Conservation (phyloP, 352 stramenopile species). For the Phytophthora litchii region DNA sequence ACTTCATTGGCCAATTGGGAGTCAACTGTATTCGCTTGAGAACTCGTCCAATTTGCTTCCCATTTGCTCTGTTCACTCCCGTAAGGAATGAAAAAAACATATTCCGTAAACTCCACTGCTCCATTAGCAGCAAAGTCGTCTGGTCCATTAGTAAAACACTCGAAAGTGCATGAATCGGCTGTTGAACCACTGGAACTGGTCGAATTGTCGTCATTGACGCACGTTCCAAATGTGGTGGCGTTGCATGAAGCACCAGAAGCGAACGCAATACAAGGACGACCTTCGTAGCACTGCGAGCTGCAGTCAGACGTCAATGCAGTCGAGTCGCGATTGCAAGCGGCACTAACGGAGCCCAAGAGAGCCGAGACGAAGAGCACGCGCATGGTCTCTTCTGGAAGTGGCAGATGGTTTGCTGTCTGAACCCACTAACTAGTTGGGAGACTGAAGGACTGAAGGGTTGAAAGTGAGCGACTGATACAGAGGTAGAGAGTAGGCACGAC, state of each 20-base stretch:
- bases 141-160: conserved; percentile 59
- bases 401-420: not conserved
- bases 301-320: conserved; percentile 62
- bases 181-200: conserved; percentile 24
- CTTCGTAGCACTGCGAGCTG: conserved; percentile 53
- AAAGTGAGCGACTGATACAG: no score
- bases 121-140: conserved; percentile 52
- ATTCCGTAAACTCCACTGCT: conserved; percentile 50
- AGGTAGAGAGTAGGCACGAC: no score
- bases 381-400: not conserved
- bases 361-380: conserved; percentile 1
- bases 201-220: conserved; percentile 22
- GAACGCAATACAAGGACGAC: conserved; percentile 62
- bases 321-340: conserved; percentile 42
- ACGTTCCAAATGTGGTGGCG: conserved; percentile 25
- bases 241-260: conserved; percentile 27
- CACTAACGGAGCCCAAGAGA: conserved; percentile 4
- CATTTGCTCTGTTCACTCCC: conserved; percentile 47
- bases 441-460: no score
- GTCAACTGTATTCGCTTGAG: conserved; percentile 33
- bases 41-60: conserved; percentile 50
- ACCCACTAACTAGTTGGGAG: no score
- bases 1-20: conserved; percentile 12
- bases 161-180: conserved; percentile 43
- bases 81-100: conserved; percentile 67